phyloP scores from a whole-genome alignment of 805 yeast genomes.

The Metschnikowia continentalis region DNA sequence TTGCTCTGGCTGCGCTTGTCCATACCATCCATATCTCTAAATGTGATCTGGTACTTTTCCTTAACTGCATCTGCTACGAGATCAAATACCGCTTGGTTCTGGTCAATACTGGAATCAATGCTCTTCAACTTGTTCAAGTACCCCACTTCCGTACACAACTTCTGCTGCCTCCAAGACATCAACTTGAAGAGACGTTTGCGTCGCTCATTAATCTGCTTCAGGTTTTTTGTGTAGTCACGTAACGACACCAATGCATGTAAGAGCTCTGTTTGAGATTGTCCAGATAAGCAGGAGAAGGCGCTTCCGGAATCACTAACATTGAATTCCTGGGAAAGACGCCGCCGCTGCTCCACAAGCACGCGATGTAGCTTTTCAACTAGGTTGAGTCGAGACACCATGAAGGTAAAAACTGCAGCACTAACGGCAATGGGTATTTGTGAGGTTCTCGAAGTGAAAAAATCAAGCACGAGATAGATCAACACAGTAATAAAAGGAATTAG shows the following conservation, averaged over 20 bases:
- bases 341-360: background rate
- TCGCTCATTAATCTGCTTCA: slow-evolving; percentile 43
- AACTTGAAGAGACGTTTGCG: slow-evolving; percentile 40
- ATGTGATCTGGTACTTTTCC: slow-evolving; percentile 41
- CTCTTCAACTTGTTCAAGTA: slow-evolving; percentile 49
- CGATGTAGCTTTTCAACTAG: background rate
- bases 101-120: slow-evolving; percentile 44
- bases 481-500: background rate
- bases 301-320: background rate
- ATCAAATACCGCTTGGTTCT: slow-evolving; percentile 47
- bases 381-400: background rate
- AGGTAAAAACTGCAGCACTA: background rate
- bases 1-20: slow-evolving; percentile 8
- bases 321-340: background rate
- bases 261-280: slow-evolving; percentile 26
- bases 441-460: background rate
- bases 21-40: slow-evolving; percentile 17
- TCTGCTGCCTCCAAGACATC: slow-evolving; percentile 55
- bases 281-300: slow-evolving; percentile 15
- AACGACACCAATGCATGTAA: slow-evolving; percentile 45
- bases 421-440: background rate
- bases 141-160: slow-evolving; percentile 47
- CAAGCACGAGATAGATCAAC: background rate
- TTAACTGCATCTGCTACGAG: slow-evolving; percentile 43
- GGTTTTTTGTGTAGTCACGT: slow-evolving; percentile 37